Base-by-base conservation (phyloP, 2,329 filamentous ascomycete species). In the Phoma sp. region DNA sequence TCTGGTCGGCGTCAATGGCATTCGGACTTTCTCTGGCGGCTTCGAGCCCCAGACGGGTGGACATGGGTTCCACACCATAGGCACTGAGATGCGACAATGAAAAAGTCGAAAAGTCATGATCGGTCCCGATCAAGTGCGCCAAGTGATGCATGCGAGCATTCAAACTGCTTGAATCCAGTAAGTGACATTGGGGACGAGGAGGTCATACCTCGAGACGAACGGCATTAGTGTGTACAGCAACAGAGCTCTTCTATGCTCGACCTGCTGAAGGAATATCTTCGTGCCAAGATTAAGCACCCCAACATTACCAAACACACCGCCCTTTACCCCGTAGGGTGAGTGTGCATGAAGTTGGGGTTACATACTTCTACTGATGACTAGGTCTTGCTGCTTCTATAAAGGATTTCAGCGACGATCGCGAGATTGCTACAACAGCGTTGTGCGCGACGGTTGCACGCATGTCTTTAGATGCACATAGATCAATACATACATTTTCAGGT, bases 201-300 rank as follows among this genome's bases (percentile, higher is more conserved):
- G 51, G 56, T 57, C 49, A 58, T 36, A 58, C 53, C 61, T 65
- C 65, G 24, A 52, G 44, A 56, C 52, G 63, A 60, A 73, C 76
- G 83, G 85, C 86, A 88, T 88, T 82, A 83, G 85, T 88, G 86
- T 88, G 86, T 88, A 88, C 86, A 88, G 85, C 85, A 80, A 80
- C 82, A 68, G 81, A 75, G 80, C 79, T 77, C 74, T 80, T 71
- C 80, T 75, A 84, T 86, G 83, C 80, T 80, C 80, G 80, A 79
- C 78, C 64, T 82, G 83, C 84, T 88, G 85, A 88, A 88, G 85
- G 86, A 87, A 82, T 75, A 76, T 80, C 75, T 78, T 80, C 85
- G 84, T 88, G 86, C 85, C 86, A 79, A 88, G 80, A 88, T 79
- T 61, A 75, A 77, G 66, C 29, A 64, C 78, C 77, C 73, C 74